Base-by-base conservation (phyloP, 345 rosid species). In the Salix exigua region DNA sequence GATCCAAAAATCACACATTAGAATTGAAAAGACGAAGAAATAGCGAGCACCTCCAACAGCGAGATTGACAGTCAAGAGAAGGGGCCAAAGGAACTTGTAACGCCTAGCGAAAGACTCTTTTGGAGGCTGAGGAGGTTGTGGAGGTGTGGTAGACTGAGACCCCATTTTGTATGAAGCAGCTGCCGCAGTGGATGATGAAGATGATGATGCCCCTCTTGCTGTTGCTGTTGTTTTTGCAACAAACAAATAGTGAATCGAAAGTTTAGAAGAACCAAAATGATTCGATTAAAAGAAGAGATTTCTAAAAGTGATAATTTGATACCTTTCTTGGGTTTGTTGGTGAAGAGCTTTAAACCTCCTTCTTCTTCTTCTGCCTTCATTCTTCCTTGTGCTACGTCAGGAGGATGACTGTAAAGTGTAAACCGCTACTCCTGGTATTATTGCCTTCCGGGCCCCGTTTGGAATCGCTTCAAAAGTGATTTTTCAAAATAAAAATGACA, bases 51-150 rank as follows among this genome's bases (percentile, higher is more conserved):
- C 97, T 91, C 96, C 98, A 74, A 88, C 86, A 66, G 85, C 86
- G 62, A 90, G 84, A 87, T 94, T 94, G 67, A 89, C 94, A 62
- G 91, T 82, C 82, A 91, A 83, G 51, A 94, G 87, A 63, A 94
- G 87, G 6, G 97, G 98, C 95, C 91, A 91, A 40, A 92, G 78
- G 83, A 83, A 94, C 87, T 89, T 91, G 77, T 91, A 92, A 76
- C 98, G 92, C 74, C 88, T 86, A 50, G 90, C 90, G 73, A 94
- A 92, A 2, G 97, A 89, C 81, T 91, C 89, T 87, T 87, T 92
- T 0, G 91, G 94, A 12, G 92, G 91, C 73, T 73, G 86, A 44
- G 89, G 90, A 10, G 77, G 63, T 19, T 90, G 85, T 8, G 92
- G 92, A 1, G 92, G 91, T 2, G 94, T 46, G 7, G 72, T 35